A percentile compares a stretch with the other conserved stretches of the same genome.
Conservation (phyloP, 345 rosid species). For the Gossypium thurberi region DNA sequence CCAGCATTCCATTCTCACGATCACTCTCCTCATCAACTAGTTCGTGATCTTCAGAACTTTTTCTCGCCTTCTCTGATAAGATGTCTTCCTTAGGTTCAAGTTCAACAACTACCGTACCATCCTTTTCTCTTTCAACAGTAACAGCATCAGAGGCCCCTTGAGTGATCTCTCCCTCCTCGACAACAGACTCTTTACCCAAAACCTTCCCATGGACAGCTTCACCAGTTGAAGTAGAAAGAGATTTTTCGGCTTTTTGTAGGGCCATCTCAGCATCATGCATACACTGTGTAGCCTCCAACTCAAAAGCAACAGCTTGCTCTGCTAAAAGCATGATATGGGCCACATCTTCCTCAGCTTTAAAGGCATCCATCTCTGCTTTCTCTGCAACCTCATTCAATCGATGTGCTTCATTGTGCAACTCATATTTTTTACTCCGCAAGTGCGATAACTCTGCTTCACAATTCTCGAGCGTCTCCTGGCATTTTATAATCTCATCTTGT, state of each 20-base stretch:
- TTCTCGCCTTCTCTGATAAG: not conserved
- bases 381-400: not conserved
- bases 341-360: not conserved
- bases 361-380: not conserved
- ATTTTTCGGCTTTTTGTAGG: not conserved
- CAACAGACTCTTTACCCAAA: not conserved
- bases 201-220: not conserved
- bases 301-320: constrained; percentile 7
- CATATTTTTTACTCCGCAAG: not conserved
- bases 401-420: not conserved
- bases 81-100: not conserved
- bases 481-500: not conserved
- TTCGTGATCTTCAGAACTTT: not conserved
- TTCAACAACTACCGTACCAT: not conserved
- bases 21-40: not conserved
- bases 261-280: not conserved
- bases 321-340: not conserved
- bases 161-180: not conserved
- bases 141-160: constrained; percentile 1
- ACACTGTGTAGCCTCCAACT: not conserved
- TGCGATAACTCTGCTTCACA: not conserved
- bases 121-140: not conserved
- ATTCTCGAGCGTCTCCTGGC: not conserved
- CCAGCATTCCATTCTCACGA: not conserved
- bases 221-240: not conserved